Conservation (phyloP, 1,139 yeast genomes). For the Magnusiomyces tetraspermus region DNA sequence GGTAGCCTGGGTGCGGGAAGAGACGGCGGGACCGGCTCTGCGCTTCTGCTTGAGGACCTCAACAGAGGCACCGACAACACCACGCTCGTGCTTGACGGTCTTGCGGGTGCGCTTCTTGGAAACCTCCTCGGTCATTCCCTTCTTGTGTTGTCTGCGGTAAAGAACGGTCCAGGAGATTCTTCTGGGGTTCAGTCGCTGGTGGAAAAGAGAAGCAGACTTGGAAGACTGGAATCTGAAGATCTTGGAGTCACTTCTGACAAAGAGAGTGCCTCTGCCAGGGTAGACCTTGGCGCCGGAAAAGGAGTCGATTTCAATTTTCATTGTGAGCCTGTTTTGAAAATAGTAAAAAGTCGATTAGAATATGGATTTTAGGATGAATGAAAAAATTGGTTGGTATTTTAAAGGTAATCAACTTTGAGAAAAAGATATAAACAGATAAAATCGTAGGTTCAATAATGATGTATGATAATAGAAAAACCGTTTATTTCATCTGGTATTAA, state of each 20-base stretch:
- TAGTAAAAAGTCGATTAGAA: background rate
- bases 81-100: conserved; percentile 98
- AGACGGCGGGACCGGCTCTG: conserved; percentile 84
- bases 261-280: conserved; percentile 99
- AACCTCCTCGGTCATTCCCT: conserved; percentile 98
- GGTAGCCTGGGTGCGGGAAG: conserved; percentile 94
- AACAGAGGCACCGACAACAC: conserved; percentile 97
- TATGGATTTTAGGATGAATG: background rate
- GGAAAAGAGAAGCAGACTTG: conserved; percentile 95
- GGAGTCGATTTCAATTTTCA: conserved; percentile 99
- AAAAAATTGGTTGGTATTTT: too few species aligned
- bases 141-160: conserved; percentile 99
- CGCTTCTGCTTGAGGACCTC: conserved; percentile 98
- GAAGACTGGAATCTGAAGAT: conserved; percentile 98
- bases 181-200: conserved; percentile 99
- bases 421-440: too few species aligned
- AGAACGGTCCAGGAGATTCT: conserved; percentile 99
- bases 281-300: conserved; percentile 99
- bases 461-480: too few species aligned
- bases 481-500: too few species aligned
- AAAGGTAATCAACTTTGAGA: too few species aligned
- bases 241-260: conserved; percentile 99
- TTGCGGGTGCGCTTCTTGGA: conserved; percentile 96
- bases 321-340: conserved; percentile 30
- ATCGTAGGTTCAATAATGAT: too few species aligned